A percentile compares a stretch with the other conserved stretches of the same genome.
phyloP scores from a whole-genome alignment of 2,329 filamentous ascomycete genomes.

The Fulvia fulva region DNA sequence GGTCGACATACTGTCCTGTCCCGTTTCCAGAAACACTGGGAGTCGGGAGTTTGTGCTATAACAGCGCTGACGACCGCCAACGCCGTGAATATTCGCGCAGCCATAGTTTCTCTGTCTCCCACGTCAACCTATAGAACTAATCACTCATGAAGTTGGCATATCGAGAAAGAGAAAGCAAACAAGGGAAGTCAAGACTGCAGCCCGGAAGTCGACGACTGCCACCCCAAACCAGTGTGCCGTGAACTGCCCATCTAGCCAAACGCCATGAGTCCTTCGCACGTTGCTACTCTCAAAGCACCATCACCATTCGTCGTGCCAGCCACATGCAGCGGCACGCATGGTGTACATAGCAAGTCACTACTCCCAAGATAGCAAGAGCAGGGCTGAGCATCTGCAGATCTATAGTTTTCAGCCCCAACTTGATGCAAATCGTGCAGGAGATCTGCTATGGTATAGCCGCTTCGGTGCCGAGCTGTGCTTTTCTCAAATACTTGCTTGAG shows the following conservation, averaged over 20 bases:
- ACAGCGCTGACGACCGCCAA: no score
- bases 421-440: no score
- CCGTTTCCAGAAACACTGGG: conserved; percentile 2
- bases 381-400: neutral
- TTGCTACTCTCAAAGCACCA: neutral
- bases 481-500: no score
- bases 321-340: neutral
- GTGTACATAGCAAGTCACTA: neutral
- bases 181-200: neutral
- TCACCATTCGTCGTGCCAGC: neutral
- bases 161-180: neutral
- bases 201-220: neutral
- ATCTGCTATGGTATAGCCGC: no score
- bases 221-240: neutral
- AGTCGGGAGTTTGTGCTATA: neutral
- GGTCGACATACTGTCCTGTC: no score
- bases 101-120: no score
- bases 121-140: no score
- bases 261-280: neutral
- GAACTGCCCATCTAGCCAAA: neutral
- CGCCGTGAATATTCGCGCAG: no score
- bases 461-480: neutral
- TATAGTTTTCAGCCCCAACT: neutral
- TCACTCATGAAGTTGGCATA: no score
- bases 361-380: neutral